A percentile compares a stretch with the other conserved stretches of the same genome.
These are phyloP conservation scores for Talaromyces verruculosus DNA, from an alignment of 2,329 filamentous ascomycete species.

Conservation along the genomic window DNA sequence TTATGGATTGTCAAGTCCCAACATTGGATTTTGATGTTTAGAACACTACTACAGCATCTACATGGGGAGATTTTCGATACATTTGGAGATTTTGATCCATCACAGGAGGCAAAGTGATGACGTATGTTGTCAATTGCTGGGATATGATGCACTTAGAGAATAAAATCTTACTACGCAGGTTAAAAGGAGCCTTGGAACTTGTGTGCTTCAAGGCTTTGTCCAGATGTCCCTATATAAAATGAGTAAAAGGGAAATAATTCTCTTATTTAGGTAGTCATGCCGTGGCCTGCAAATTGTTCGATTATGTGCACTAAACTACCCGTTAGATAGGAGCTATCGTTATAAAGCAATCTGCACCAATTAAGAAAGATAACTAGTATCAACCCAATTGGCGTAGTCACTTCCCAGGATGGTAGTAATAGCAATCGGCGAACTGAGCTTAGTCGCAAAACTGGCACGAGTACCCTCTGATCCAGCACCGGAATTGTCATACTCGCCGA, in stretches of 20 bases:
- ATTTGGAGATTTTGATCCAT: neutral
- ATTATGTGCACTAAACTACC: too few species aligned
- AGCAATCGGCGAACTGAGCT: slow-evolving; percentile 40
- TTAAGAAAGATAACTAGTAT: slow-evolving; percentile 40
- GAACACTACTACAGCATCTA: neutral
- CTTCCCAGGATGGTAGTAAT: slow-evolving; percentile 51
- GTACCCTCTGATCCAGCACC: slow-evolving; percentile 57
- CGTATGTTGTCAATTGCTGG: neutral
- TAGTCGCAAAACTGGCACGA: slow-evolving; percentile 52
- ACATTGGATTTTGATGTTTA: neutral
- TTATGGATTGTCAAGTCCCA: neutral
- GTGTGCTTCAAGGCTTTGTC: too few species aligned
- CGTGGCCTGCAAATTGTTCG: too few species aligned
- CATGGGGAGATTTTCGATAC: neutral
- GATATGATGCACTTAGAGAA: too few species aligned
- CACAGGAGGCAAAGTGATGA: neutral
- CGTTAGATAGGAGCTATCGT: too few species aligned
- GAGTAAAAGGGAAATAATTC: too few species aligned
- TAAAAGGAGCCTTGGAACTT: too few species aligned
- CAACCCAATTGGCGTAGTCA: slow-evolving; percentile 46
- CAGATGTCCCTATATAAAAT: too few species aligned
- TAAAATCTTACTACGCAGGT: too few species aligned
- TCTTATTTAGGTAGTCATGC: too few species aligned
- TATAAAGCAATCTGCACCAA: neutral
- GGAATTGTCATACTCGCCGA: slow-evolving; percentile 60